Base-by-base conservation (phyloP, 441 rosid genomes). In the Brassica hybrid region DNA sequence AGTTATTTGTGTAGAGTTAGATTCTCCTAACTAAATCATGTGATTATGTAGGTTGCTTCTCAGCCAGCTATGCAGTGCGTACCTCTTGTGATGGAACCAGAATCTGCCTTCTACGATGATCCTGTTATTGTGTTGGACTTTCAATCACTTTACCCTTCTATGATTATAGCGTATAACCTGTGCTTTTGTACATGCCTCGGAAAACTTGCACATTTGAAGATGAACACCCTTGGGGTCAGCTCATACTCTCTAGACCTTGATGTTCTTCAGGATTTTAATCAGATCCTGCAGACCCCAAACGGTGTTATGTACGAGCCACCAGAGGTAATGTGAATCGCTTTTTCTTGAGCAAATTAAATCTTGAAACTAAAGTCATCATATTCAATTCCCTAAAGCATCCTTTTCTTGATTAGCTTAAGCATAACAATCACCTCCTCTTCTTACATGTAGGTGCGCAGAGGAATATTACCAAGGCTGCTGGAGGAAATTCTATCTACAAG, bases 61-160 rank as follows among this genome's bases (percentile, higher is more conserved):
- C 99, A 96, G 80, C 98, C 99, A 68, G 99, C 98, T 65, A 96
- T 96, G 99, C 98, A 94, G 86, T 96, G 99, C 80, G 63, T 96
- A 73, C 98, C 99, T 76, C 94, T 96, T 65, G 99, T 96, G 73
- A 96, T 96, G 99, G 99, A 96, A 79, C 97, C 98, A 19, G 98
- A 91, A 83, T 96, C 99, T 76, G 92, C 94, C 60, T 96, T 96
- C 83, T 96, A 91, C 81, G 87, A 87, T 48, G 99, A 92, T 80
- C 99, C 99, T 68, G 96, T 96, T 73, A 85, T 96, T 69, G 97
- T 96, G 84, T 87, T 94, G 91, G 99, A 96, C 82, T 96, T 96
- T 81, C 99, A 96, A 79, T 94, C 99, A 79, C 98, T 96, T 68
- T 94, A 96, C 86, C 99, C 99, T 74, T 96, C 99, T 38, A 92